A percentile compares a stretch with the other conserved stretches of the same genome.
Conservation (phyloP, 1,284 basidiomycete species). For the Blastosporella zonata region DNA sequence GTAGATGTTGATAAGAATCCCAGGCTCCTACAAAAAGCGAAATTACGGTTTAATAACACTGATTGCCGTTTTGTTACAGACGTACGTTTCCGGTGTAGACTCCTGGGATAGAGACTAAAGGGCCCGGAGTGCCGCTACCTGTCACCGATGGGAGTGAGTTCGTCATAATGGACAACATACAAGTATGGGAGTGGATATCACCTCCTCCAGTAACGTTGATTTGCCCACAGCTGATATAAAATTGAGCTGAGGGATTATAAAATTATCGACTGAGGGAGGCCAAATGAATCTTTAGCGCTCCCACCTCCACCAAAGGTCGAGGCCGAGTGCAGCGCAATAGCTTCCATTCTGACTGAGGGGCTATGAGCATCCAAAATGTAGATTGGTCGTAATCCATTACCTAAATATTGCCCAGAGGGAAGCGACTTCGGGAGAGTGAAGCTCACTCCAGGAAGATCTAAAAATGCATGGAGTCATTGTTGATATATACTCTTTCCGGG, state of each 20-base stretch:
- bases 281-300: conserved; percentile 12
- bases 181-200: neutral
- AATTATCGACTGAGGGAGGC: no score
- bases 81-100: conserved; percentile 31
- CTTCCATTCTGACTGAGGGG: conserved; percentile 41
- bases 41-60: neutral
- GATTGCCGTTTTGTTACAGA: neutral
- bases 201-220: conserved; percentile 31
- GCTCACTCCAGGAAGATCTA: conserved; percentile 33
- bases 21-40: conserved; percentile 26
- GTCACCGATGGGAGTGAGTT: neutral
- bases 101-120: conserved; percentile 34
- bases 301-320: conserved; percentile 34
- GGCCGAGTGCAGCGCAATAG: conserved; percentile 42
- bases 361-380: neutral
- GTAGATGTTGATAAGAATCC: conserved; percentile 32
- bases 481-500: neutral
- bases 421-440: conserved; percentile 43
- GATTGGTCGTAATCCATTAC: conserved; percentile 10
- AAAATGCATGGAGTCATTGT: neutral
- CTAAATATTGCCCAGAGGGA: conserved; percentile 42
- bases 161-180: neutral
- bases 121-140: conserved; percentile 31
- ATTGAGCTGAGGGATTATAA: conserved; percentile 25
- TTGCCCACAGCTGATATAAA: conserved; percentile 33